Conservation (phyloP, 2,329 filamentous ascomycete genomes). For the Aotearoamyces nothofagi region DNA sequence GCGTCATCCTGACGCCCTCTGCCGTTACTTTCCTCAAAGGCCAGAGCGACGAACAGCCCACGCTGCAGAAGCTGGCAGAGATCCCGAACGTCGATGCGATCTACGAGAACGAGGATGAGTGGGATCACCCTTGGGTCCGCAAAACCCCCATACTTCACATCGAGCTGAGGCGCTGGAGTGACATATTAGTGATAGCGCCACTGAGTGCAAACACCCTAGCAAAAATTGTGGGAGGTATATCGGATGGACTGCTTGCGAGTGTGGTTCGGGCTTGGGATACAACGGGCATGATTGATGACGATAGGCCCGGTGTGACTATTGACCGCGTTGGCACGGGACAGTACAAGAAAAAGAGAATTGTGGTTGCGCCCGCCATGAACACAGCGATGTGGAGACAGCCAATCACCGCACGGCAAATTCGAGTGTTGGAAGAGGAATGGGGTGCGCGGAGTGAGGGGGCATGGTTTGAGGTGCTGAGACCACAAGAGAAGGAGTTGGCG, state of each 20-base stretch:
- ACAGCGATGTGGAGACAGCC: conserved; percentile 80
- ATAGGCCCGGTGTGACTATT: no score
- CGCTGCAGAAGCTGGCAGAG: conserved; percentile 37
- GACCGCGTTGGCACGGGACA: conserved; percentile 4
- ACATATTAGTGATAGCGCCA: conserved; percentile 67
- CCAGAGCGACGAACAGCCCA: conserved; percentile 65
- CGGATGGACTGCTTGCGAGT: conserved; percentile 58
- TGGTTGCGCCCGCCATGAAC: conserved; percentile 79
- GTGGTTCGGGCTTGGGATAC: conserved; percentile 84
- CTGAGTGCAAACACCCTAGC: conserved; percentile 75
- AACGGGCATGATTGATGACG: conserved; percentile 7
- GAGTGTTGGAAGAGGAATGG: conserved; percentile 61
- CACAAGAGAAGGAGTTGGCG: conserved; percentile 63
- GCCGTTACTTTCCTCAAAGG: conserved; percentile 63
- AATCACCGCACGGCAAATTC: conserved; percentile 58
- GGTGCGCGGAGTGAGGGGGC: conserved; percentile 38
- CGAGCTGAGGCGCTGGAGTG: conserved; percentile 68
- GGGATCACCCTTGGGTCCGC: conserved; percentile 62
- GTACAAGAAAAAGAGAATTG: conserved; percentile 43
- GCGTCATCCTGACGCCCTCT: conserved; percentile 65
- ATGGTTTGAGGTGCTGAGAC: conserved; percentile 59
- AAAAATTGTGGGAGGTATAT: conserved; percentile 65
- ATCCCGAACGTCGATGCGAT: conserved; percentile 65
- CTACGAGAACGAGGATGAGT: conserved; percentile 77
- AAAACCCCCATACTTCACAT: conserved; percentile 81